Base-by-base conservation (phyloP, 768 basidiomycete species). In the Termitomyces sp. region DNA sequence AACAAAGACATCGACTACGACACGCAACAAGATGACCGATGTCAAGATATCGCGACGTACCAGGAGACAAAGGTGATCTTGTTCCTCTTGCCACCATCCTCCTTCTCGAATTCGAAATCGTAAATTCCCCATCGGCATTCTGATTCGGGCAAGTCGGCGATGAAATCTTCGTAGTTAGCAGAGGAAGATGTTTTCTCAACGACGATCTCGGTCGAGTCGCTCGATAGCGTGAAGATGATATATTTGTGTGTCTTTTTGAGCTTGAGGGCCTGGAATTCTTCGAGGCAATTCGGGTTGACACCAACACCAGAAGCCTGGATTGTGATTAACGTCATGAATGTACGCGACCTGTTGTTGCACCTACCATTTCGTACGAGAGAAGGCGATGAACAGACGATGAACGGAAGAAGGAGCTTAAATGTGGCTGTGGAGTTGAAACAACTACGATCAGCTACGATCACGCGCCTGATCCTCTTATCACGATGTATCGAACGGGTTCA, bases 91-190 rank as follows among this genome's bases (percentile, higher is more conserved):
- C 90, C 90, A 52, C 76, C 88, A 9, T 77, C 86, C 54, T 80
- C 85, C 68, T 80, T 83, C 75, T 87, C 81, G 65, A 80, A 98
- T 63, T 91, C 87, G 60, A 95, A 87, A 71, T 98, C 95, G 66
- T 94, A 96, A 23, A 98, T 82, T n/a, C 89, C 95, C 84, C 86
- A 99, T 73, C 90, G 78, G 67, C 89, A 91, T 59, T 88, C 82
- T 29, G 65, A 65, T 68, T 87, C 82, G 1, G 95, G 94, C 56
- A 98, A 78, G 63, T 87, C 83, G 1, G 37, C 69, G 49, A 92
- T 42, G 69, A 98, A 98, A 0, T 80, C 78, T 0, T 94, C 89
- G 72, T 91, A 98, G 19, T 77, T 68, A 1, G 55, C 16, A 4
- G 69, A 69, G 5, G 66, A 57, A 21, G 85, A 86, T 17, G 73